Evolutionary conservation across 139 green algal genomes (phyloP).

Genomic region (Ulvella scutata): DNA sequence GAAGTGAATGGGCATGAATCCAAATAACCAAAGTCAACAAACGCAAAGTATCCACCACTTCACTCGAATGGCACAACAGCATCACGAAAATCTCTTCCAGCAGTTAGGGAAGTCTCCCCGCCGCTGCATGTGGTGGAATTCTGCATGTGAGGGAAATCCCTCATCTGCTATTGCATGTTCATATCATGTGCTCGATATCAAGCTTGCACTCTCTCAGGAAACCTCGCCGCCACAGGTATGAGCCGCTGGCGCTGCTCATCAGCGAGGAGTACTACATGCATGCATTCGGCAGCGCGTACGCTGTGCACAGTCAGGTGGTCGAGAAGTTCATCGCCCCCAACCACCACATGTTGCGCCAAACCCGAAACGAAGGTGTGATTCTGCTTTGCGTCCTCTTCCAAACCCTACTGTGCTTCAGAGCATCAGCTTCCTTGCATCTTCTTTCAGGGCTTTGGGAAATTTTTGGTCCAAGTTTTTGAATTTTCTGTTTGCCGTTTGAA

Average conservation of each 20-base stretch:
- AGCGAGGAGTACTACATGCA: not conserved
- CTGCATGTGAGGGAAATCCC: no score
- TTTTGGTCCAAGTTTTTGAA: not conserved
- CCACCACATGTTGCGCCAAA: not conserved
- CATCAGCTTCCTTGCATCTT: not conserved
- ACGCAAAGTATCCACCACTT: no score
- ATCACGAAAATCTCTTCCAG: no score
- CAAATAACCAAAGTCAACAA: no score
- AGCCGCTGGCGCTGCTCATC: not conserved
- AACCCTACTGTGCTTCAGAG: not conserved
- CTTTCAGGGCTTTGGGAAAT: not conserved
- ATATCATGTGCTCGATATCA: no score
- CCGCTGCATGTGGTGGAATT: no score
- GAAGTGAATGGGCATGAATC: no score
- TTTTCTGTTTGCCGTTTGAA: not conserved
- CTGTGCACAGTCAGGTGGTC: not conserved
- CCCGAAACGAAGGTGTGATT: not conserved
- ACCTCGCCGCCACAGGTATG: not conserved
- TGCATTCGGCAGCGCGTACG: not conserved
- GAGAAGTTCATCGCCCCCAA: not conserved
- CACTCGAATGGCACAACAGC: no score
- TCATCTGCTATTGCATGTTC: no score
- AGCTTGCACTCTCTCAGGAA: no score
- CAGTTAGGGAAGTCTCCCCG: no score
- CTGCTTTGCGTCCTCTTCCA: not conserved